phyloP scores from a whole-genome alignment of 306 rosid species.

The Dalbergia oliveri region DNA sequence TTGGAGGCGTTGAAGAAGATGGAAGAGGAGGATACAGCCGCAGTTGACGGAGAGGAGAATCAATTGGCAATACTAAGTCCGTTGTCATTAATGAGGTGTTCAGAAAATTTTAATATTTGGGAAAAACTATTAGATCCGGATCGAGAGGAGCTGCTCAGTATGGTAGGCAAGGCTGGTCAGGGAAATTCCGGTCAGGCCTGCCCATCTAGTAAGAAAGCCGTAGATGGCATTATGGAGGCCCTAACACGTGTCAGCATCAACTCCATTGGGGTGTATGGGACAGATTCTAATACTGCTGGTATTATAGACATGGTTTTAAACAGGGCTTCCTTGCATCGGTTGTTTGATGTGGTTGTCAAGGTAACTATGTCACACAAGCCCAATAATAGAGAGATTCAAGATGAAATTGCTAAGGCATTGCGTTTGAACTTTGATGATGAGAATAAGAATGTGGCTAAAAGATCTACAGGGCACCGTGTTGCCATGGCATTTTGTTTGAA shows the following conservation, averaged over 20 bases:
- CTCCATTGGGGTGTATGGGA: not conserved
- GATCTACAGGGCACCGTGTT: not conserved
- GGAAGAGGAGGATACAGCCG: too few relatives aligned
- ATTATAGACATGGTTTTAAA: not conserved
- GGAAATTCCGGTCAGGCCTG: too few relatives aligned
- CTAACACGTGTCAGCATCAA: not conserved
- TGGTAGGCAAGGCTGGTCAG: too few relatives aligned
- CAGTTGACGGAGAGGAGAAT: too few relatives aligned
- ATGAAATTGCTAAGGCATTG: not conserved
- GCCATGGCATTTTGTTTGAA: not conserved
- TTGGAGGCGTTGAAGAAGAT: too few relatives aligned
- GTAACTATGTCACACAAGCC: not conserved
- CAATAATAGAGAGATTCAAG: not conserved
- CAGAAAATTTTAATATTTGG: too few relatives aligned
- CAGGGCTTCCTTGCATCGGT: not conserved
- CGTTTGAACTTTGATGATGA: not conserved
- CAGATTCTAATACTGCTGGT: not conserved
- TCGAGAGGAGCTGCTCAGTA: too few relatives aligned
- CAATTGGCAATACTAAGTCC: too few relatives aligned
- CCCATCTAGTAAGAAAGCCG: not conserved
- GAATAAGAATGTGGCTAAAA: too few relatives aligned
- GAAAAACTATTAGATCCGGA: too few relatives aligned
- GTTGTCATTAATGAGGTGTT: too few relatives aligned
- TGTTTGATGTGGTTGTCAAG: not conserved
- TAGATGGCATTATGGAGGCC: conserved; percentile 3